Base-by-base conservation (phyloP, 2,329 filamentous ascomycete species). In the Fusarium illudens region DNA sequence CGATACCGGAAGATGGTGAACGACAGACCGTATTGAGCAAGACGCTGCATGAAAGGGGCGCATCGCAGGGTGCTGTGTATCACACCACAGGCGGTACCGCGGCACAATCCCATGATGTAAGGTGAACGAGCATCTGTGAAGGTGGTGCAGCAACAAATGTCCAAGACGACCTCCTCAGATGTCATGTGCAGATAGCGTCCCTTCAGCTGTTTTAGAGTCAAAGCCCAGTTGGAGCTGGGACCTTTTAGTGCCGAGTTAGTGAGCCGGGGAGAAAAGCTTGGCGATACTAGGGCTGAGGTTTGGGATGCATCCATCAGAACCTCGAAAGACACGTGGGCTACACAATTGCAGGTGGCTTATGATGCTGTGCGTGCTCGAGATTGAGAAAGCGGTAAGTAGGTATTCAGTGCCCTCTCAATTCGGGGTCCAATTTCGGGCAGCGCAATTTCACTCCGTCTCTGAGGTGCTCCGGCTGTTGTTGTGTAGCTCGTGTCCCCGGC, bases 211-310 rank as follows among this genome's bases (percentile, higher is more conserved):
- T 62, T 62, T 48, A 59, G 48, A 51, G 50, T 50, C 58, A 53
- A 49, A 60, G 62, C 58, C 36, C 58, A 44, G 39, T 51, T 34
- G 37, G 44, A 54, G 36, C 62, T 44, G 44, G 58, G 66, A 52
- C 37, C 56, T 37, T 48, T 27, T 57, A 69, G 63, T 70, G 63
- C 49, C 33, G 42, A 33, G 25, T 51, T 70, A 67, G 63, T 58
- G 63, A 44, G 34, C 55, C 20, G 59, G 67, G 66, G 67, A 55
- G 63, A 64, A 67, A 69, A 67, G 67, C 67, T 69, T 69, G 67
- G 67, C 67, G 36, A 50, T 69, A 53, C 67, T 69, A 67, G 67
- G 66, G 55, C 61, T 55, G 48, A 50, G 53, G 58, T 53, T 54
- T 57, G 54, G 53, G 66, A 57, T 64, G 63, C 62, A 65, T 57